Conservation (phyloP, 345 rosid species). For the Sisymbrium altissimum region DNA sequence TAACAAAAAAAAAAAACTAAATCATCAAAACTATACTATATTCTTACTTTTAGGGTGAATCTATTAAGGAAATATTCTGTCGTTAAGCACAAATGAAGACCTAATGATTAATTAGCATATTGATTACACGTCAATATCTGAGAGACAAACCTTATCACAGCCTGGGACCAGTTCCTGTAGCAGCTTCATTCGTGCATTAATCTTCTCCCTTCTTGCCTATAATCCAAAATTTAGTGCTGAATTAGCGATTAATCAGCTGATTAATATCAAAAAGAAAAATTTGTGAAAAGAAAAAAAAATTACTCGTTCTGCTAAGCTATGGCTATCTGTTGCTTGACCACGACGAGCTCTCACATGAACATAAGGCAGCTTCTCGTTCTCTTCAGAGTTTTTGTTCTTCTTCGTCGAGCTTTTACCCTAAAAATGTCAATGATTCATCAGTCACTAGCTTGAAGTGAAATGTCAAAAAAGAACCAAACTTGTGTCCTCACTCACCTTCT, state of each 20-base stretch:
- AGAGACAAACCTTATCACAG: slow-evolving; percentile 67
- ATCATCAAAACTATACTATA: background rate
- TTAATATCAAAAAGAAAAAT: background rate
- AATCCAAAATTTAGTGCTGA: background rate
- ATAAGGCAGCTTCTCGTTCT: slow-evolving; percentile 58
- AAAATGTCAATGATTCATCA: background rate
- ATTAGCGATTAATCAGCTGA: slow-evolving; percentile 19
- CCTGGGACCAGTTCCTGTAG: slow-evolving; percentile 86
- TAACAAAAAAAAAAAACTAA: slow-evolving; percentile 7
- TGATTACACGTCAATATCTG: slow-evolving; percentile 19
- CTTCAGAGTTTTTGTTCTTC: slow-evolving; percentile 56
- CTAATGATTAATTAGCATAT: slow-evolving; percentile 45
- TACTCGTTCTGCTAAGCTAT: slow-evolving; percentile 82
- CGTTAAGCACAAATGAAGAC: slow-evolving; percentile 35
- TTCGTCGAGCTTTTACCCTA: slow-evolving; percentile 57
- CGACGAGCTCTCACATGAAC: slow-evolving; percentile 80
- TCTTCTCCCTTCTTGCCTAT: slow-evolving; percentile 80
- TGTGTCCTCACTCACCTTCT: slow-evolving; percentile 38
- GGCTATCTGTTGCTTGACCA: slow-evolving; percentile 80
- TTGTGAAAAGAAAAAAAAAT: background rate
- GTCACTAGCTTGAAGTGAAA: background rate
- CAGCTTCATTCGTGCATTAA: slow-evolving; percentile 71
- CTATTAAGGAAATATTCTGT: slow-evolving; percentile 25
- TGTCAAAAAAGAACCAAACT: background rate
- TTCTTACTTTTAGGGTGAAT: slow-evolving; percentile 19